These are phyloP conservation scores for Kuraishia piskuri DNA, from an alignment of 805 yeast species.

Conservation along the genomic window DNA sequence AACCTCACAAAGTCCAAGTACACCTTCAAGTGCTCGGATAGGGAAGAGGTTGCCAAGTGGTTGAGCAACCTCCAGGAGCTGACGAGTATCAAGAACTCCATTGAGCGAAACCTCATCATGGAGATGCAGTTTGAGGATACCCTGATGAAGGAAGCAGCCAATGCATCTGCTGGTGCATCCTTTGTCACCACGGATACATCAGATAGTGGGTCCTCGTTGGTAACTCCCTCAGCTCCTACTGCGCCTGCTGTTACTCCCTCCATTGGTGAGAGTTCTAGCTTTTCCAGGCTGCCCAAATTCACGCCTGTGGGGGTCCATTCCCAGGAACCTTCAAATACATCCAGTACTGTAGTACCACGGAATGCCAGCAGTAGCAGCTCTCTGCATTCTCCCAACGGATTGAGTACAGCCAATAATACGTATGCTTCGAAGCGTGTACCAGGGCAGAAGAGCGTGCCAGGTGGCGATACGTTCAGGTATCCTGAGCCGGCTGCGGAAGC, in stretches of 20 bases:
- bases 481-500: background rate
- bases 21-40: constrained; percentile 35
- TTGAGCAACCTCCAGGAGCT: constrained; percentile 44
- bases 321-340: background rate
- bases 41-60: constrained; percentile 43
- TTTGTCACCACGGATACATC: constrained; percentile 9
- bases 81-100: constrained; percentile 34
- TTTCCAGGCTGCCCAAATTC: background rate
- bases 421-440: background rate
- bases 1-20: constrained; percentile 16
- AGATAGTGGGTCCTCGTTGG: constrained; percentile 8
- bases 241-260: background rate
- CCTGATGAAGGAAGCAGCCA: background rate
- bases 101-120: constrained; percentile 39
- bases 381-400: background rate
- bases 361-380: background rate
- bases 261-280: background rate
- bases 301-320: background rate
- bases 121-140: constrained; percentile 4
- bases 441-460: background rate
- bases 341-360: background rate
- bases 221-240: constrained; percentile 5
- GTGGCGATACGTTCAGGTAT: background rate
- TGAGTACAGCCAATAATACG: background rate
- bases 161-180: constrained; percentile 10